Base-by-base conservation (phyloP, 371 early-diverging fungal species). In the Saksenaea oblongispora region DNA sequence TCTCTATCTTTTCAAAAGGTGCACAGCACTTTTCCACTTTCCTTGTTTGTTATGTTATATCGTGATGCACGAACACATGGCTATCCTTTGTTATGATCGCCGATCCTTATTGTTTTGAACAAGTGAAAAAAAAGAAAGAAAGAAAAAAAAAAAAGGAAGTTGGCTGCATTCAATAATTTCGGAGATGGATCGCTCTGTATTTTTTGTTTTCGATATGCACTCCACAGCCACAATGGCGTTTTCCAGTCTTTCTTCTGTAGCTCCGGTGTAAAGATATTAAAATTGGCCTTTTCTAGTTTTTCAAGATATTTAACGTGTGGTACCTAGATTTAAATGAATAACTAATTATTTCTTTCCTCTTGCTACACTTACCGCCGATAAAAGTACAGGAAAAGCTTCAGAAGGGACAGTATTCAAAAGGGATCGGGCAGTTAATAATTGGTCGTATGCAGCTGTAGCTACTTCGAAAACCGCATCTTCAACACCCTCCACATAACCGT, bases 401-500 rank as follows among this genome's bases (percentile, higher is more conserved):
- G 58, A 55, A 1, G 89, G 89, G 18, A 85, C 65, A 39, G 73
- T 67, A 35, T 71, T 71, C 64, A 80, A 74, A 55, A 89, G 80
- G 13, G 92, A 84, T 31, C 90, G 79, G 7, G 94, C 92, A 5
- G 91, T 92, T 24, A 88, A 65, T 27, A 94, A 64, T 56, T 93
- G 94, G 71, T 91, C 90, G 71, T 93, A 84, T 8, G 94, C 93
- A 9, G 87, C 78, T 3, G 93, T 91, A 1, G 94, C 94, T 2
- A 94, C 83, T 56, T 92, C 92, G 59, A 90, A 87, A 2, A 92
- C 84, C 0, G 87, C 89, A 69, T 92, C 92, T 28, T 84, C 78
- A n/a, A 92, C 64, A 4, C 83, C 74, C 53, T 83, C 80, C 7
- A 78, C 75, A 1, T 90, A 78, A 22, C 91, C 91, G 14, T 73